Evolutionary conservation across 2,329 filamentous ascomycete species (phyloP), one percentile per base, ranked within the genome.

Genomic region (Rhexocercosporidium sp.): DNA sequence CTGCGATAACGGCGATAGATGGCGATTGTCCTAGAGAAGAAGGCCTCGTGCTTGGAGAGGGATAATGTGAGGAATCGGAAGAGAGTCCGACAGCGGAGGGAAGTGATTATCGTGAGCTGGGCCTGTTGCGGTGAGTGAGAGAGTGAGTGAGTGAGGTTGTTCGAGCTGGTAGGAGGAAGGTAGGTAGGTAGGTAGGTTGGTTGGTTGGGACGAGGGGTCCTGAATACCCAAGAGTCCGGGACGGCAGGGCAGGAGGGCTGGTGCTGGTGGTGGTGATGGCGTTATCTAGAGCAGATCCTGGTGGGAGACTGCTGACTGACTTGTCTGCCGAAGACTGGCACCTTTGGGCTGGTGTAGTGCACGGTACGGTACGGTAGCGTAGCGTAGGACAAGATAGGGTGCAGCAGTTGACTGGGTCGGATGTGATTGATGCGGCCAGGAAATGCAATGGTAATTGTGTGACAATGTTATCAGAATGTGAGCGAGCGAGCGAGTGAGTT

Each of bases 1-100:
- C 1, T n/a, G 51, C 51, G 51, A 56, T 37, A 56, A 56, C 51
- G 51, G 51, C 51, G 51, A 56, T 56, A 18, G n/a, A 56, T 56
- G 29, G 29, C 37, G 18, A 56, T 12, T 34, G 16, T 37, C 29
- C 29, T 12, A 11, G n/a, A 22, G 7, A n/a, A 56, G 29, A 12
- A 22, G 16, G 16, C 29, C n/a, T n/a, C n/a, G 29, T 56, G 29
- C 18, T 56, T 20, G 51, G 51, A 20, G n/a, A 31, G 16, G 11
- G n/a, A 56, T 37, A 22, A 56, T 37, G 14, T 56, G 29, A 56
- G 29, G 18, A n/a, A 22, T 37, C 16, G 22, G n/a, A 3, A 22
- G 20, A 34, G 29, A 20, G 29, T 16, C 51, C 51, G 51, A 56
- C 51, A 56, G 29, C 51, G 51, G 51, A 56, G 29, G 12, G 29